phyloP scores from a whole-genome alignment of 2,329 filamentous ascomycete genomes.

The Xylariaceae sp. region DNA sequence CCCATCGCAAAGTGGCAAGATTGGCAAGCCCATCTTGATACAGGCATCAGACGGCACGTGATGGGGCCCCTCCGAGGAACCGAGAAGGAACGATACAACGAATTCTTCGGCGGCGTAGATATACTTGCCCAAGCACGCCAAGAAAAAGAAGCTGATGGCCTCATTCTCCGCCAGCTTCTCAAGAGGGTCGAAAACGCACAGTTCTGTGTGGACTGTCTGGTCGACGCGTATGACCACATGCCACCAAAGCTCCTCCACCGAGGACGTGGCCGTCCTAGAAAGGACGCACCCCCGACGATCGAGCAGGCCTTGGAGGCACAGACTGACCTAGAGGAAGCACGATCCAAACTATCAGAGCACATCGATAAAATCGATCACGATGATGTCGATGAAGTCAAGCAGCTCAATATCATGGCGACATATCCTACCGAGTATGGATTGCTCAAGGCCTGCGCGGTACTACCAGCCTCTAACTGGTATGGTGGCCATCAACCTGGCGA shows the following conservation, averaged over 20 bases:
- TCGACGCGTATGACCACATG: not conserved
- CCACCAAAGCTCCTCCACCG: not conserved
- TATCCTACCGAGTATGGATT: conserved; percentile 5
- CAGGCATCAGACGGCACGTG: not conserved
- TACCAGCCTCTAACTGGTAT: conserved; percentile 8
- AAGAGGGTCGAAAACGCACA: not conserved
- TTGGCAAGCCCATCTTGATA: conserved; percentile 1
- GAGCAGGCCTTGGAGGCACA: not conserved
- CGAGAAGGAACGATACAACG: conserved; percentile 8
- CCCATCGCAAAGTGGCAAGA: not conserved
- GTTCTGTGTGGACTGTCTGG: not conserved
- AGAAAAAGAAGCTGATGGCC: not conserved
- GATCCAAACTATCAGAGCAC: not conserved
- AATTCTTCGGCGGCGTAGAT: conserved; percentile 4
- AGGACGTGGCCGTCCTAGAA: not conserved
- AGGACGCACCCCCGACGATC: not conserved
- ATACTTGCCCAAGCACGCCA: not conserved
- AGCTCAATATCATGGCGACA: not conserved
- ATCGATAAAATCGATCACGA: no score
- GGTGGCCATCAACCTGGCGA: conserved; percentile 14
- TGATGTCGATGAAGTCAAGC: no score
- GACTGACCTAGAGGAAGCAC: not conserved
- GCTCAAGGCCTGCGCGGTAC: not conserved
- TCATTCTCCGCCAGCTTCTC: not conserved
- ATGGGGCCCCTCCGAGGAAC: conserved; percentile 11